Evolutionary conservation across 163 green algal species (phyloP).

Genomic region (Coccomyxa subellipsoidea): DNA sequence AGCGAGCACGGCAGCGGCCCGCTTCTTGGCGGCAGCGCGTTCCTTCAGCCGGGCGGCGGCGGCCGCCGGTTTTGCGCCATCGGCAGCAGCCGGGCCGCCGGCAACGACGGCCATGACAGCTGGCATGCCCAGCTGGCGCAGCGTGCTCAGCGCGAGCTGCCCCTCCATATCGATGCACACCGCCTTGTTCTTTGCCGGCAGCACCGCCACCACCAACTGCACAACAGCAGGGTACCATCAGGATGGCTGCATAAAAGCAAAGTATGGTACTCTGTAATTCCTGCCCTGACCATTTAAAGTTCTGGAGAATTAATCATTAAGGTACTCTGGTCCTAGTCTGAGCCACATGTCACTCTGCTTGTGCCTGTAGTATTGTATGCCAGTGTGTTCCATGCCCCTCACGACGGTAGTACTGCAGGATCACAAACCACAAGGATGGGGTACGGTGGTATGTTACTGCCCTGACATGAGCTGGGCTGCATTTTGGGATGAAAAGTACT

Average conservation of each 20-base stretch:
- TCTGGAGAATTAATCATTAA: too few relatives aligned
- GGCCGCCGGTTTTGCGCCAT: neutral
- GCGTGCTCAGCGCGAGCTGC: constrained; percentile 51
- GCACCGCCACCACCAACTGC: constrained; percentile 56
- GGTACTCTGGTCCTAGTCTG: too few relatives aligned
- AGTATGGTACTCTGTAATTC: too few relatives aligned
- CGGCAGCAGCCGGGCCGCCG: neutral
- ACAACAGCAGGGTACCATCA: neutral
- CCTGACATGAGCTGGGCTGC: too few relatives aligned
- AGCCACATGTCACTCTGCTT: too few relatives aligned
- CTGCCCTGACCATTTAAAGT: too few relatives aligned
- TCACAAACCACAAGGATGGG: neutral
- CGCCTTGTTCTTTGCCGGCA: constrained; percentile 37
- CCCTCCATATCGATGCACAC: constrained; percentile 42
- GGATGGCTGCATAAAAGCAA: too few relatives aligned
- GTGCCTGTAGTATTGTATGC: too few relatives aligned
- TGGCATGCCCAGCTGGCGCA: constrained; percentile 76
- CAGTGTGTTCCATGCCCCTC: neutral
- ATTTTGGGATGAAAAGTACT: neutral
- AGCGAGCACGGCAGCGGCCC: constrained; percentile 53
- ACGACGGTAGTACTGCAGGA: neutral
- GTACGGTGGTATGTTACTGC: too few relatives aligned
- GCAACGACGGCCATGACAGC: constrained; percentile 53
- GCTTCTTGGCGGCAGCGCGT: constrained; percentile 72
- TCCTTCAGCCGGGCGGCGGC: constrained; percentile 55